Conservation (phyloP, 495 filamentous ascomycete genomes). For the Mytilinidion resinicola region DNA sequence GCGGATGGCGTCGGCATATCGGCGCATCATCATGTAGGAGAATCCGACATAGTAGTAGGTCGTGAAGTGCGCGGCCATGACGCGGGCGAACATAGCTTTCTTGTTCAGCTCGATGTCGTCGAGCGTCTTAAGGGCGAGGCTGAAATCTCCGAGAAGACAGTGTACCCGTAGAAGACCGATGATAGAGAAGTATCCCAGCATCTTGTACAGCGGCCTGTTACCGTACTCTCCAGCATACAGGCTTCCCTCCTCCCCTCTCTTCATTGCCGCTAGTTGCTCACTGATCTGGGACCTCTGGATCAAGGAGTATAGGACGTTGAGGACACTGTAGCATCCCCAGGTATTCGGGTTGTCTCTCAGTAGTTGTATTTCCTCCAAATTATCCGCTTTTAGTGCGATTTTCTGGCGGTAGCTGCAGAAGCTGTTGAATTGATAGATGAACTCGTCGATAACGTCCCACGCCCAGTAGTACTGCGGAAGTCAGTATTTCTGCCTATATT, state of each 20-base stretch:
- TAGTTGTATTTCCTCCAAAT: conserved; percentile 81
- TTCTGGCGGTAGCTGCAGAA: conserved; percentile 94
- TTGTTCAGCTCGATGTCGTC: conserved; percentile 99
- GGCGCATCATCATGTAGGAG: conserved; percentile 99
- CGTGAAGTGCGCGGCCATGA: conserved; percentile 99
- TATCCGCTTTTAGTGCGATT: conserved; percentile 75
- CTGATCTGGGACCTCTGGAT: conserved; percentile 97
- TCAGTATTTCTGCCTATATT: neutral
- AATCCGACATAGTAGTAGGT: conserved; percentile 99
- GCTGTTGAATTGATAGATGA: conserved; percentile 99
- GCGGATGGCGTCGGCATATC: conserved; percentile 97
- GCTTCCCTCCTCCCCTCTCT: conserved; percentile 79
- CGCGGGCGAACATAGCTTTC: conserved; percentile 98
- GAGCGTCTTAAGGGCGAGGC: conserved; percentile 93
- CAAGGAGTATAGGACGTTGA: conserved; percentile 98
- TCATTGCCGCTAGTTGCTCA: conserved; percentile 91
- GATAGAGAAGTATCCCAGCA: conserved; percentile 98
- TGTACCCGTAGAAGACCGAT: conserved; percentile 95
- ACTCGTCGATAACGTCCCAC: conserved; percentile 99
- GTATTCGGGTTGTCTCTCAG: conserved; percentile 95
- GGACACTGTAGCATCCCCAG: conserved; percentile 98
- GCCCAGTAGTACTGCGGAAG: conserved; percentile 86
- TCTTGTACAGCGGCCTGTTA: conserved; percentile 84
- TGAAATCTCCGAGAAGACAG: conserved; percentile 95
- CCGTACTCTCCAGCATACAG: conserved; percentile 91